Conservation (phyloP, 495 filamentous ascomycete species). For the Penicillium macrosclerotiorum region DNA sequence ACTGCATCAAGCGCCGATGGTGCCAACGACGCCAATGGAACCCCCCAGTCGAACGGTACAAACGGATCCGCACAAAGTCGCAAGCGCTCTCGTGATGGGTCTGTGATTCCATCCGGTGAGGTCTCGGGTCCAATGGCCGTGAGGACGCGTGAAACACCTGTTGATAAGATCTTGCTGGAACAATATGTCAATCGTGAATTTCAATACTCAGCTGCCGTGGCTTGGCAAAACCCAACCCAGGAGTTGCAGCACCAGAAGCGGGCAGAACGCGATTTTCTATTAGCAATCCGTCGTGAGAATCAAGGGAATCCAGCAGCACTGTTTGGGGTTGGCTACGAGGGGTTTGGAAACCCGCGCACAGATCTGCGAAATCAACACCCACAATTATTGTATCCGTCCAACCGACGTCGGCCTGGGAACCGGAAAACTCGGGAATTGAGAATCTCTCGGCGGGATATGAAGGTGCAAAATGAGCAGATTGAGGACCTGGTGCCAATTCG, state of each 20-base stretch:
- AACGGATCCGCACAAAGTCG: conserved; percentile 47
- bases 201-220: conserved; percentile 56
- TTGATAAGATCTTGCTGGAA: conserved; percentile 63
- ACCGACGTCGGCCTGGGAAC: conserved; percentile 70
- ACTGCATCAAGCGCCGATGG: conserved; percentile 46
- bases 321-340: conserved; percentile 81
- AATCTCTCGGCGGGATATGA: conserved; percentile 72
- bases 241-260: conserved; percentile 51
- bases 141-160: conserved; percentile 36
- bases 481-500: conserved; percentile 90
- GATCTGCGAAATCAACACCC: conserved; percentile 55
- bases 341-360: conserved; percentile 83
- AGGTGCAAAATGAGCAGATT: conserved; percentile 79
- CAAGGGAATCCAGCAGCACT: conserved; percentile 57
- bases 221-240: conserved; percentile 45
- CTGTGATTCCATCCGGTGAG: conserved; percentile 36
- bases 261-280: conserved; percentile 52
- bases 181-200: conserved; percentile 78
- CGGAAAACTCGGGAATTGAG: conserved; percentile 68
- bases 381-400: conserved; percentile 71
- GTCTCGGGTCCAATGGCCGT: conserved; percentile 28
- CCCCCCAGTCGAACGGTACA: conserved; percentile 32
- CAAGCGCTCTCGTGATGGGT: conserved; percentile 62
- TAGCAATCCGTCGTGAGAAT: conserved; percentile 48
- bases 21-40: conserved; percentile 32